Conservation (phyloP, 306 rosid species). For the Mimosa bimucronata region DNA sequence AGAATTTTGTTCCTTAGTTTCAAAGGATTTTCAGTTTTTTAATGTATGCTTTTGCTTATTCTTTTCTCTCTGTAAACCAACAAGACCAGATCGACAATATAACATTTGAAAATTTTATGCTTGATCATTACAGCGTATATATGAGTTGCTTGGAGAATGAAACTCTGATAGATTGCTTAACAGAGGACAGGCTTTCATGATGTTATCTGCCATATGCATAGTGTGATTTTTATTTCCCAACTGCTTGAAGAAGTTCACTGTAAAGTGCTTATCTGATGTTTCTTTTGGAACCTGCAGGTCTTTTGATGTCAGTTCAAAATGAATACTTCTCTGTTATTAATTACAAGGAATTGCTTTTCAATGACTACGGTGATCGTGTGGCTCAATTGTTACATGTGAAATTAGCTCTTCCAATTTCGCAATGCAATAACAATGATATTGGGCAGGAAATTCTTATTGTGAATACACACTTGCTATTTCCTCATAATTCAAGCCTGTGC, state of each 20-base stretch:
- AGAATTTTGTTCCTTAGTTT: constrained; percentile 19
- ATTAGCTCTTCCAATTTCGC: constrained; percentile 38
- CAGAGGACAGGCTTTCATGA: too few species aligned
- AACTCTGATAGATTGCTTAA: too few species aligned
- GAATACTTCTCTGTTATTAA: constrained; percentile 46
- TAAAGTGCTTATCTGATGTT: constrained; percentile 20
- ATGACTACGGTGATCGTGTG: constrained; percentile 59
- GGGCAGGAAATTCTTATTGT: constrained; percentile 52
- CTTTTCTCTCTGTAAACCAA: neutral
- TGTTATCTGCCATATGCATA: too few species aligned
- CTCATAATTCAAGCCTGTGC: constrained; percentile 57
- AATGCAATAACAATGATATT: constrained; percentile 38
- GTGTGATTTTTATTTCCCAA: too few species aligned
- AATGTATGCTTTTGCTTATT: neutral
- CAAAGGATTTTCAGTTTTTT: constrained; percentile 18
- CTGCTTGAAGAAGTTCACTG: too few species aligned
- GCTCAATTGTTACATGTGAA: constrained; percentile 62
- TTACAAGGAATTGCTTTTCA: constrained; percentile 51
- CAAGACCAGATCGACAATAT: neutral
- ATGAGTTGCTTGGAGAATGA: too few species aligned
- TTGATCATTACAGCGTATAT: neutral
- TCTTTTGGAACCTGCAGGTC: constrained; percentile 45
- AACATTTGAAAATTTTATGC: neutral
- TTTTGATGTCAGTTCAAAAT: constrained; percentile 52
- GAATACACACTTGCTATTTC: constrained; percentile 60